Percentiles rank a stretch among this genome's conserved stretches.
These are phyloP conservation scores for Aspergillus unguis DNA, from an alignment of 2,329 filamentous ascomycete genomes.

Conservation along the genomic window DNA sequence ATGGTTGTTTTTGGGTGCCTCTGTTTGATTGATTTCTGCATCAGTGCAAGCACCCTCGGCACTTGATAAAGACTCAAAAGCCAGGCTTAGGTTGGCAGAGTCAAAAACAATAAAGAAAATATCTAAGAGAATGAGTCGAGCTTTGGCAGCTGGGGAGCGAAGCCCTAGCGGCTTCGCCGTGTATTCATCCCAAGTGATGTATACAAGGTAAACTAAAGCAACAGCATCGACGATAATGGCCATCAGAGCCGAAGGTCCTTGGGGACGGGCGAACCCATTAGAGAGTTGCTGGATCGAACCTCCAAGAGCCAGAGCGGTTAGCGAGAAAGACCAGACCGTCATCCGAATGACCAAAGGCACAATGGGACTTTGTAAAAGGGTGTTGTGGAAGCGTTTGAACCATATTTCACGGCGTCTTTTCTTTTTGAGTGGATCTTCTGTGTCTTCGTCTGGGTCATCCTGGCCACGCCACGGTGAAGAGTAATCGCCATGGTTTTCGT, in stretches of 20 bases:
- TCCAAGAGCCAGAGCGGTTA: slow-evolving; percentile 75
- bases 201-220: slow-evolving; percentile 83
- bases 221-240: slow-evolving; percentile 86
- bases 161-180: slow-evolving; percentile 88
- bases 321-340: slow-evolving; percentile 76
- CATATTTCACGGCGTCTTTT: slow-evolving; percentile 52
- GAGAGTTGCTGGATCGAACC: slow-evolving; percentile 67
- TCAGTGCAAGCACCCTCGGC: slow-evolving; percentile 58
- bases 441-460: slow-evolving; percentile 48
- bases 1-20: slow-evolving; percentile 37
- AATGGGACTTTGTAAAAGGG: slow-evolving; percentile 74
- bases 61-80: slow-evolving; percentile 75
- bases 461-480: slow-evolving; percentile 53
- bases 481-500: slow-evolving; percentile 45
- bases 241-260: slow-evolving; percentile 77
- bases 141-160: slow-evolving; percentile 77
- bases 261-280: slow-evolving; percentile 46
- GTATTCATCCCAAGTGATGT: slow-evolving; percentile 96
- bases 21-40: slow-evolving; percentile 35
- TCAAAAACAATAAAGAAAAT: slow-evolving; percentile 97
- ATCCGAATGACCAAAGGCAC: slow-evolving; percentile 81
- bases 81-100: slow-evolving; percentile 84
- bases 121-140: slow-evolving; percentile 84
- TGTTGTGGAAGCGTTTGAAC: slow-evolving; percentile 62
- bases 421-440: slow-evolving; percentile 48